Base-by-base conservation (phyloP, 768 basidiomycete genomes). In the Mycena filopes region DNA sequence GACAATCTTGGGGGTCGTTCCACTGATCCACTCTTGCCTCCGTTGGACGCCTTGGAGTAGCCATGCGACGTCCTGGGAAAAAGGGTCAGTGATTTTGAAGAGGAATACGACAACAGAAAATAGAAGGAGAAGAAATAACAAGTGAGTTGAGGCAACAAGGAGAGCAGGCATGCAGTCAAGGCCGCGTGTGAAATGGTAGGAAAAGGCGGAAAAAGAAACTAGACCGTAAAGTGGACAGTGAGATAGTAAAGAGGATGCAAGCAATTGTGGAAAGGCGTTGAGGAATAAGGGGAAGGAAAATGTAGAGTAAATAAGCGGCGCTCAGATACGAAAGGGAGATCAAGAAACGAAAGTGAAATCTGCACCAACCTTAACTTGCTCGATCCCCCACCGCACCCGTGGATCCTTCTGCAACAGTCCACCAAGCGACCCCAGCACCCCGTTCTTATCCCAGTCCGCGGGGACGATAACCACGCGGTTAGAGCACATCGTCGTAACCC, bases 31-130 rank as follows among this genome's bases (percentile, higher is more conserved):
- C 47, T 66, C 59, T 3, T 31, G 9, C 26, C 36, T 59, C 12
- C 63, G 63, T 41, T 66, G 64, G 40, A 66, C 40, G 53, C 42
- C 68, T 13, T 31, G 6, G 15, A 69, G 60, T n/a, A 69, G 68
- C 68, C 68, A 69, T 9, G 45, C 43, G 42, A 20, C 43, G 48
- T 60, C 58, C 58, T 59, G 46, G n/a, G 38, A 8, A 25, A 33
- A 13, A 36, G 3, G 10, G 38, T 58, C 9, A 53, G 49, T 26
- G 59, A 36, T 36, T 26, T 12, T n/a, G 36, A 16, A 45, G 20
- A 23, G 2, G 28, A 4, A 10, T 28, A 41, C 13, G 15, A 15
- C 13, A 15, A 29, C 1, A 45, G 42, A 21, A 18, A 42, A 41
- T 4, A 13, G 20, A 29, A 29, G 20, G 40, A 31, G 40, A 36